Evolutionary conservation across 2,329 filamentous ascomycete genomes (phyloP).

Genomic region (Scortechinia acanthostroma): DNA sequence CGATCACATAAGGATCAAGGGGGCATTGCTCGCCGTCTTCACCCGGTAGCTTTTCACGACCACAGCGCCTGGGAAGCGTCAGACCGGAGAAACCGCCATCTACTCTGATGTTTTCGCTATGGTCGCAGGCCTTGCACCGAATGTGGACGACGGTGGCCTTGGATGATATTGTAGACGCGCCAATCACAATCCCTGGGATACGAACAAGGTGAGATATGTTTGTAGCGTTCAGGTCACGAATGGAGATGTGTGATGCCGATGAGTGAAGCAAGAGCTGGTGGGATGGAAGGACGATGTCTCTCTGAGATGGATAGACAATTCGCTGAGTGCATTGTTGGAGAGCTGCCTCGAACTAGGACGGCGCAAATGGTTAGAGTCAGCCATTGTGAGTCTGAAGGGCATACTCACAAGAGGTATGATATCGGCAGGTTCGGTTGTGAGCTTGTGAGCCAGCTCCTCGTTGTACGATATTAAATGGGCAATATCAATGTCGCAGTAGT

Average conservation of each 20-base stretch:
- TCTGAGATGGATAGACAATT: slow-evolving; percentile 78
- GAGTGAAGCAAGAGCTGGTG: slow-evolving; percentile 95
- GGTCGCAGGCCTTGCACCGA: slow-evolving; percentile 79
- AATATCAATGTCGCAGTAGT: slow-evolving; percentile 93
- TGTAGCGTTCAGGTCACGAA: slow-evolving; percentile 85
- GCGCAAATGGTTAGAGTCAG: slow-evolving; percentile 5
- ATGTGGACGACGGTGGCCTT: slow-evolving; percentile 84
- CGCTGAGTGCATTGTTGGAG: slow-evolving; percentile 85
- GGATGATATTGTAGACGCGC: slow-evolving; percentile 90
- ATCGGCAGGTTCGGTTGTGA: slow-evolving; percentile 83
- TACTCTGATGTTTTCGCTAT: slow-evolving; percentile 64
- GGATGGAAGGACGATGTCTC: slow-evolving; percentile 66
- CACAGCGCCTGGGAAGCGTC: slow-evolving; percentile 74
- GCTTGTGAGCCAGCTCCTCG: slow-evolving; percentile 83
- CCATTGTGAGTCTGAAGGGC: background rate
- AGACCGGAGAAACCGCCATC: slow-evolving; percentile 82
- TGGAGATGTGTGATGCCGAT: slow-evolving; percentile 80
- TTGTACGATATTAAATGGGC: slow-evolving; percentile 93
- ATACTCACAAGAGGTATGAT: slow-evolving; percentile 78
- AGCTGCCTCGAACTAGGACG: slow-evolving; percentile 74
- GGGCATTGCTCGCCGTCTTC: slow-evolving; percentile 74
- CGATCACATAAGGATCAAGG: slow-evolving; percentile 88
- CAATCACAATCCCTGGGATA: slow-evolving; percentile 95
- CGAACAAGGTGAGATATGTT: slow-evolving; percentile 91
- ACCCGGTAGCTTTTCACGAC: slow-evolving; percentile 46